A percentile compares a stretch with the other conserved stretches of the same genome.
Conservation (phyloP, 2,329 filamentous ascomycete species). For the Stylonectria norvegica region DNA sequence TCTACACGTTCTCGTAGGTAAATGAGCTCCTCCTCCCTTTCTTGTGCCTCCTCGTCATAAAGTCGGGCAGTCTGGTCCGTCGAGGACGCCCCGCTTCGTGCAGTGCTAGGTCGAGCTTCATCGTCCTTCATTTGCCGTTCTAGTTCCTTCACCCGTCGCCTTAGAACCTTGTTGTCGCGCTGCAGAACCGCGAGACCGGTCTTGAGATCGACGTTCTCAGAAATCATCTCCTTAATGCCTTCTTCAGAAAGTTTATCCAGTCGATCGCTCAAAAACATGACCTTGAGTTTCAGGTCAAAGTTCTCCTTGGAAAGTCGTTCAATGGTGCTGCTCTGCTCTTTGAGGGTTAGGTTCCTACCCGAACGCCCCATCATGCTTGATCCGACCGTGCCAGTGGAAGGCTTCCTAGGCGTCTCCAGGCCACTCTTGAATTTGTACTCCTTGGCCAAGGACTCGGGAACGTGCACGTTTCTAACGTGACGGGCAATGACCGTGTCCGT, state of each 20-base stretch:
- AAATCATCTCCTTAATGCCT: conserved; percentile 96
- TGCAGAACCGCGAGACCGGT: conserved; percentile 85
- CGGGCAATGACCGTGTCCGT: conserved; percentile 87
- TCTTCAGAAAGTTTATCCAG: conserved; percentile 92
- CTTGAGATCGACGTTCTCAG: conserved; percentile 93
- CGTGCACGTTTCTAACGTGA: conserved; percentile 84
- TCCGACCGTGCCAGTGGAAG: conserved; percentile 45
- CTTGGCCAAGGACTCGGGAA: conserved; percentile 81
- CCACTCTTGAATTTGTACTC: conserved; percentile 78
- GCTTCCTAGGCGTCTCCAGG: conserved; percentile 56
- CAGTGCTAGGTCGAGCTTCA: conserved; percentile 59
- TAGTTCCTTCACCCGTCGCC: conserved; percentile 77
- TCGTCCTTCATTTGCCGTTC: conserved; percentile 74
- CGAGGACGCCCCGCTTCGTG: conserved; percentile 53
- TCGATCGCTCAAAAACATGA: conserved; percentile 93
- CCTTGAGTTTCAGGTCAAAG: conserved; percentile 94
- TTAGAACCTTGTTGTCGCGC: conserved; percentile 82
- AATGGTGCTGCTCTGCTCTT: conserved; percentile 96
- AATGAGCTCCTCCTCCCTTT: conserved; percentile 79
- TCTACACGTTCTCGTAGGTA: conserved; percentile 84
- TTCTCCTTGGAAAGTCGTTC: conserved; percentile 97
- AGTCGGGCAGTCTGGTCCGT: conserved; percentile 55
- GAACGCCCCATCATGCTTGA: conserved; percentile 50
- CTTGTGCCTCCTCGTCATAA: conserved; percentile 59
- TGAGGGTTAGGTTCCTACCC: conserved; percentile 77